Base-by-base conservation (phyloP, 1,139 yeast genomes). In the Yamadazyma dushanensis region DNA sequence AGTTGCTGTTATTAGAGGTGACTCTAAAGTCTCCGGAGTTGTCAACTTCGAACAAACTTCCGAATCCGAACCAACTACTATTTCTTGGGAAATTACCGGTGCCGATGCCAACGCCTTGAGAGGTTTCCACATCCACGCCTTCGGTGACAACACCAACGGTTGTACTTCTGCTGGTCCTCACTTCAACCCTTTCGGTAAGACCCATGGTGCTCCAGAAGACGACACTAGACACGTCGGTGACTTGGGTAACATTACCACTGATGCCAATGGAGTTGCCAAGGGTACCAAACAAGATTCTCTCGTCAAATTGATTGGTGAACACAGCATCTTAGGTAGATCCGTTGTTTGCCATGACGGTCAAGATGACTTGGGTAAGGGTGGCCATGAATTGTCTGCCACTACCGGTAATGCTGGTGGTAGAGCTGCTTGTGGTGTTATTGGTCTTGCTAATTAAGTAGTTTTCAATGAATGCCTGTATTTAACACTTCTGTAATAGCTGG, bases 351-450 rank as follows among this genome's bases (percentile, higher is more conserved):
- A 92, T 70, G 89, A 79, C 45, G 98, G 97, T 56, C 74, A 80
- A 53, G 98, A 92, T 62, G 98, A 92, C 63, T 83, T 88, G 61
- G 98, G 98, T 61, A 83, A 86, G 76, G 97, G 97, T 64, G 96
- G 92, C 41, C 82, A 83, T 62, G 84, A 86, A 47, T 97, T 90
- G 68, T 88, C 97, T 46, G 77, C 85, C 72, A 88, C 86, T 74
- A 92, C 97, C 51, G 98, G 98, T 71, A 90, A 92, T 61, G 97
- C 98, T 45, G 97, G 98, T 63, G 92, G 85, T 54, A 88, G 98
- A 80, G 90, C 95, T 51, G 98, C 98, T 49, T 92, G 98, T 74
- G 97, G 98, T 75, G 97, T 92, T 61, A 90, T 92, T 73, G 97
- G 98, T 56, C 59, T 85, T 47, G 56, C 86, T 45, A 59, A 63